Base-by-base conservation (phyloP, 768 basidiomycete genomes). In the Termitomyces sp. region DNA sequence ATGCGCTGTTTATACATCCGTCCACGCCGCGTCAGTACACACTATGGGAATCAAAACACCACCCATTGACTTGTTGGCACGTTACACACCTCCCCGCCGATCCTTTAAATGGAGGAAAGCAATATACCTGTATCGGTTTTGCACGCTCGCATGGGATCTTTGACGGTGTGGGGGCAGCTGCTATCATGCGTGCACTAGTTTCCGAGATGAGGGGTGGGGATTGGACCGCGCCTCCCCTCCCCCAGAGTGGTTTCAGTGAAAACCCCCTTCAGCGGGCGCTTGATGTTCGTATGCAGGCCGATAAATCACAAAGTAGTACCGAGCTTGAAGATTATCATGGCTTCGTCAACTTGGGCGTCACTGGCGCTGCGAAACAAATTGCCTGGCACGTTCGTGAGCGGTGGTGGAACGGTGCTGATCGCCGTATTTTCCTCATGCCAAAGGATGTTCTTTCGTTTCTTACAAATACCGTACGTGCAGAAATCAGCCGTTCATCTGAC, bases 21-120 rank as follows among this genome's bases (percentile, higher is more conserved):
- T 70, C 71, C 2, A 77, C 76, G 0, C 77, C 76, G 1, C 70
- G 72, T 6, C 68, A 70, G 30, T 76, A 73, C 55, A 57, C 68
- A 6, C 53, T 57, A 28, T 78, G 75, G 75, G 74, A 74, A 51
- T 60, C 66, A 7, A 62, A 59, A 14, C 61, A 50, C 8, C 64
- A 73, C 58, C 77, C 77, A 13, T 62, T 78, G 47, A 77, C 75
- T 18, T 76, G 71, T 61, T 78, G 76, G 76, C 76, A 78, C 45
- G 42, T 79, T n/a, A 73, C 73, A 8, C 69, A 73, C 50, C 75
- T 78, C 59, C 76, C 75, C 6, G 62, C 73, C 4, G 64, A 67
- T 10, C 47, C 60, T 7, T 63, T 59, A 1, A 65, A 69, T n/a
- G 63, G 65, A 22, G 68, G 62, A 3, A 59, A 62, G 4, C 54